These are phyloP conservation scores for Gossypium davidsonii DNA, from an alignment of 441 rosid species.

Conservation along the genomic window DNA sequence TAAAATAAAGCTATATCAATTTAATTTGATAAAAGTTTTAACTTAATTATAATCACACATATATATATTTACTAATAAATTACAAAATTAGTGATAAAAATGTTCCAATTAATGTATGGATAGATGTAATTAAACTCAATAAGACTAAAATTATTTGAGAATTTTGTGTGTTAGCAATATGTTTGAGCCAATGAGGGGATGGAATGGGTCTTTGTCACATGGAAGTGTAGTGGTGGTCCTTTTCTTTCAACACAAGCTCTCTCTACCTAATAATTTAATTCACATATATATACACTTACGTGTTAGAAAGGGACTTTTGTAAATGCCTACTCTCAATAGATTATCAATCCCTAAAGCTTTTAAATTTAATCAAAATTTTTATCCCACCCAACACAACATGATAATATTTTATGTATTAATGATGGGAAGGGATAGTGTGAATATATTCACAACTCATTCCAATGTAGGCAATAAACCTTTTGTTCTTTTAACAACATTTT, in stretches of 20 bases:
- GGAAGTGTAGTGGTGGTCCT: conserved; percentile 20
- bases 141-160: background rate
- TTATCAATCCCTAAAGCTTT: background rate
- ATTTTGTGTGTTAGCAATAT: background rate
- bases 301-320: conserved; percentile 13
- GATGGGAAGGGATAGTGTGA: background rate
- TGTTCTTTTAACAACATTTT: background rate
- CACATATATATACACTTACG: background rate
- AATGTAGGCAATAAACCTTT: background rate
- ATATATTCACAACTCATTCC: background rate
- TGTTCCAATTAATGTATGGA: too few relatives aligned
- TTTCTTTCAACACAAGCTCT: conserved; percentile 2
- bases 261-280: background rate
- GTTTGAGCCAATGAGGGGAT: background rate
- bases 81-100: too few relatives aligned
- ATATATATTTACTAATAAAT: too few relatives aligned
- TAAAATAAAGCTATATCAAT: too few relatives aligned
- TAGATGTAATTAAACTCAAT: too few relatives aligned
- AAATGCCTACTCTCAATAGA: background rate
- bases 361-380: background rate
- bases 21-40: too few relatives aligned
- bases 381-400: background rate
- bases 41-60: too few relatives aligned
- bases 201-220: background rate
- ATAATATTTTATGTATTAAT: background rate